Percentiles rank a stretch among this genome's conserved stretches.
Conservation (phyloP, 495 filamentous ascomycete species). For the Thermochaetoides thermophila region DNA sequence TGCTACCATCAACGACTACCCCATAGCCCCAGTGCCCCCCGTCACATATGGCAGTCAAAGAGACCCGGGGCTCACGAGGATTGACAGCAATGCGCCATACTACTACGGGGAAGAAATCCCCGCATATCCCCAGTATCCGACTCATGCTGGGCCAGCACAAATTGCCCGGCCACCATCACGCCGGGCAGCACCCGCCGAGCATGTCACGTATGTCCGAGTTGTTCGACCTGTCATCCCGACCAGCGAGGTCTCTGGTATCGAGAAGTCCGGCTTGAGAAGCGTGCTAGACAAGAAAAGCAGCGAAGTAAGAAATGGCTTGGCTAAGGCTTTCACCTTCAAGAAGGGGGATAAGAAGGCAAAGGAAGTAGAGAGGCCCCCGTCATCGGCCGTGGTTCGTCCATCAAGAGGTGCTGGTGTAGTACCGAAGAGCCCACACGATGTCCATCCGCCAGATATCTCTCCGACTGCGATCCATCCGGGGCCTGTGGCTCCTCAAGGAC, state of each 20-base stretch:
- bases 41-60: conserved; percentile 6
- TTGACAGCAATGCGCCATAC: conserved; percentile 27
- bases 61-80: conserved; percentile 18
- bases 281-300: conserved; percentile 40
- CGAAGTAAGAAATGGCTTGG: conserved; percentile 33
- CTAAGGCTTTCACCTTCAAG: conserved; percentile 31
- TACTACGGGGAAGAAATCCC: too few species aligned
- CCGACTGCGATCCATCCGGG: too few species aligned
- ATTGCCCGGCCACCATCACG: too few species aligned
- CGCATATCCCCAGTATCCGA: too few species aligned
- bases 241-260: conserved; percentile 35
- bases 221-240: conserved; percentile 29
- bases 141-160: too few species aligned
- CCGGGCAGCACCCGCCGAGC: too few species aligned
- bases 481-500: too few species aligned
- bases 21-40: conserved; percentile 14
- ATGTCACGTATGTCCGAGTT: conserved; percentile 29
- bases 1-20: conserved; percentile 22
- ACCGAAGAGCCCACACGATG: too few species aligned
- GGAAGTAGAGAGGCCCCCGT: conserved; percentile 18
- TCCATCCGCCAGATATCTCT: too few species aligned
- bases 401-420: neutral
- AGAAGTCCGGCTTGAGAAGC: conserved; percentile 34
- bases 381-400: conserved; percentile 23
- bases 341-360: conserved; percentile 28